Conservation (phyloP, 768 basidiomycete species). For the Mycena maculata region DNA sequence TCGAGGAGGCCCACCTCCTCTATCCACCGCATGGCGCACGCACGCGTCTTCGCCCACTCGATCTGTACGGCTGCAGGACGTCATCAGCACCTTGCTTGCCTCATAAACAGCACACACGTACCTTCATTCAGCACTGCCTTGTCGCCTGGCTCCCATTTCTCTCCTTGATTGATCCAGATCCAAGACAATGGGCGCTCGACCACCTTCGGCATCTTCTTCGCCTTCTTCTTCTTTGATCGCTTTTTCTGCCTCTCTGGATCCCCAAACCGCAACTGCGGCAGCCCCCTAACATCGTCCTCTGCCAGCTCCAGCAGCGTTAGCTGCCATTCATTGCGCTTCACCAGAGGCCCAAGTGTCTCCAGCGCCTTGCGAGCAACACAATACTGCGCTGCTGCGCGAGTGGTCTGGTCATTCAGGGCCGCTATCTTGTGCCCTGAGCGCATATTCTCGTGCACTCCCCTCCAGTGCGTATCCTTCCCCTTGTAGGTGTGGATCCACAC, state of each 20-base stretch:
- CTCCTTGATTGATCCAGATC: no score
- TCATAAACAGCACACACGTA: no score
- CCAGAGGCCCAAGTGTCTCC: background rate
- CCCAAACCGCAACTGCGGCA: background rate
- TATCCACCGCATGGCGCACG: no score
- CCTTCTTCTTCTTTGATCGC: background rate
- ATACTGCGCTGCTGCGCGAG: background rate
- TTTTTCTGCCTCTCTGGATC: constrained; percentile 13
- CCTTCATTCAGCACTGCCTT: no score
- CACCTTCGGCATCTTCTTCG: no score
- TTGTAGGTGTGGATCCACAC: constrained; percentile 28
- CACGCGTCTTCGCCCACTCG: no score
- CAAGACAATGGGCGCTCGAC: no score
- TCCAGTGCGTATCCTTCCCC: constrained; percentile 14
- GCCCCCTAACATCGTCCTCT: constrained; percentile 6
- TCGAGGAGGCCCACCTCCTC: no score
- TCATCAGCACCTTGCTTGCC: no score
- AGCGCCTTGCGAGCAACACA: background rate
- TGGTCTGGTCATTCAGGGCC: no score
- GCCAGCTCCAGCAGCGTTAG: background rate
- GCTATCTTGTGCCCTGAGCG: constrained; percentile 13
- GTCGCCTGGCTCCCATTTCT: no score
- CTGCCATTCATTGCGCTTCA: background rate
- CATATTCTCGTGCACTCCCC: constrained; percentile 4
- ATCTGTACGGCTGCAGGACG: no score